Evolutionary conservation across 2,329 filamentous ascomycete species (phyloP).

Genomic region (Apiospora sp.): DNA sequence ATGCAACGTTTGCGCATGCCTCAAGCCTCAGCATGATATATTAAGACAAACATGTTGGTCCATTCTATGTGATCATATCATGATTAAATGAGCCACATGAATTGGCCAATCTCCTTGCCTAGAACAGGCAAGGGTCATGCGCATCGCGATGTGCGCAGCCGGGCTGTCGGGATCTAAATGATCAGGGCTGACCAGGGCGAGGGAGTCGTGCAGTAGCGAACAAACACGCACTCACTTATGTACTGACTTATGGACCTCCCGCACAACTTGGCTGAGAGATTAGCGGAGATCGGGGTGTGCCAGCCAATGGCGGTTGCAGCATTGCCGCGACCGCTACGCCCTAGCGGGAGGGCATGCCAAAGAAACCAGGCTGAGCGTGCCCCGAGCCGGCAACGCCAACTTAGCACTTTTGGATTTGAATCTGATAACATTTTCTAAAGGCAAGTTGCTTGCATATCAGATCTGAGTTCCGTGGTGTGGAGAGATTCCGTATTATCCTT

Average conservation of each 20-base stretch:
- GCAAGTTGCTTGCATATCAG: not conserved
- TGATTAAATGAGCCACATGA: not conserved
- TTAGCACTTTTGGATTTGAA: not conserved
- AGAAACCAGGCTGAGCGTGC: not conserved
- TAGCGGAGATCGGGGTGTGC: not conserved
- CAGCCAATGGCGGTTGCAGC: not conserved
- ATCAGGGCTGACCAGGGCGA: not conserved
- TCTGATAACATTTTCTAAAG: too few relatives aligned
- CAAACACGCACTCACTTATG: not conserved
- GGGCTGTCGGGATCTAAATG: not conserved
- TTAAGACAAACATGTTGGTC: not conserved
- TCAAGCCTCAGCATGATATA: not conserved
- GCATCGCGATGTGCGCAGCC: not conserved
- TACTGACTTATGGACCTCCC: not conserved
- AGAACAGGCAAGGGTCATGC: not conserved
- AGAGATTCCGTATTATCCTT: not conserved
- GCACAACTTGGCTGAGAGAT: not conserved
- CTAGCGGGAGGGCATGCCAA: not conserved
- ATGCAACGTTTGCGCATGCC: not conserved
- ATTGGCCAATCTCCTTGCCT: not conserved
- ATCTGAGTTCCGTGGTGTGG: not conserved
- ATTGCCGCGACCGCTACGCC: not conserved
- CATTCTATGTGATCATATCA: not conserved
- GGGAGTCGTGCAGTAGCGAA: not conserved
- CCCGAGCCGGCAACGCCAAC: not conserved